Evolutionary conservation across 306 rosid species (phyloP).

Genomic region (Fagus crenata): DNA sequence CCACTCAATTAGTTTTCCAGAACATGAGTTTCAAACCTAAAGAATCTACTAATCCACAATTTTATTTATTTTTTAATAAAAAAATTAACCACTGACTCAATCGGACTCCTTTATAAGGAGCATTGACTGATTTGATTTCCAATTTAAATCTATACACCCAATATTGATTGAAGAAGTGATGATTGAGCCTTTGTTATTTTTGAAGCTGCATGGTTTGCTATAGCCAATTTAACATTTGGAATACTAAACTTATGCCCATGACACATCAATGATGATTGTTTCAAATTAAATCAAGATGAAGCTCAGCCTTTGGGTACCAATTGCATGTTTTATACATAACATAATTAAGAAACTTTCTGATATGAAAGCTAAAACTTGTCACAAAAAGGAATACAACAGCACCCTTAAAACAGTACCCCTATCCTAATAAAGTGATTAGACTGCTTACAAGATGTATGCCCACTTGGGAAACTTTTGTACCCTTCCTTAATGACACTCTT

Average conservation of each 20-base stretch:
- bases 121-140: background rate
- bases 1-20: too few relatives aligned
- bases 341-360: background rate
- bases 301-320: slow-evolving; percentile 14
- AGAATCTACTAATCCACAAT: background rate
- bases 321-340: slow-evolving; percentile 1
- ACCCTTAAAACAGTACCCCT: background rate
- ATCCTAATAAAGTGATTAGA: slow-evolving; percentile 19
- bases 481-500: slow-evolving; percentile 79
- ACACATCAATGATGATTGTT: slow-evolving; percentile 19
- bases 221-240: background rate
- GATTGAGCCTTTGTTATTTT: background rate
- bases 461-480: slow-evolving; percentile 96
- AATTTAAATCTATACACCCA: background rate
- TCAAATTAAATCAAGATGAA: slow-evolving; percentile 8
- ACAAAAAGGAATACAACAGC: slow-evolving; percentile 1
- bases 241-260: background rate
- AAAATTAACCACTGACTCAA: background rate
- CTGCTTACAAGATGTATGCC: slow-evolving; percentile 88
- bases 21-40: background rate
- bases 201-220: background rate
- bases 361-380: slow-evolving; percentile 19
- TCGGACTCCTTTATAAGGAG: background rate
- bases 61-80: background rate
- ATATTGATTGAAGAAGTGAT: background rate